Evolutionary conservation across 805 yeast genomes (phyloP).

Genomic region (Ogataea paraovalis): DNA sequence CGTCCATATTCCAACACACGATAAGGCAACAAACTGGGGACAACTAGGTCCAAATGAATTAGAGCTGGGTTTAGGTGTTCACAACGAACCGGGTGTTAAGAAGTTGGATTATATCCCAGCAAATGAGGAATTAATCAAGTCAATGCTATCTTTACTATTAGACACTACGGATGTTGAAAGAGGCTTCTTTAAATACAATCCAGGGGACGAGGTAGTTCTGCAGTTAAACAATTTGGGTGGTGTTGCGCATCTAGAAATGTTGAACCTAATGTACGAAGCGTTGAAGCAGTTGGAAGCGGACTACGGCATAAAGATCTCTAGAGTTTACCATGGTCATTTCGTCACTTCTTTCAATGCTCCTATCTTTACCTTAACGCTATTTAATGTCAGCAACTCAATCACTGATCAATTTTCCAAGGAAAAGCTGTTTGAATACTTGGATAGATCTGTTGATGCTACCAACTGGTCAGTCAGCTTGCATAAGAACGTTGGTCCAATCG

Average conservation of each 20-base stretch:
- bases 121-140: slow-evolving; percentile 30
- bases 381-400: slow-evolving; percentile 32
- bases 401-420: slow-evolving; percentile 17
- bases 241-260: slow-evolving; percentile 32
- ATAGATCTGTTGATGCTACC: slow-evolving; percentile 30
- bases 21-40: slow-evolving; percentile 19
- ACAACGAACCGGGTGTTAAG: slow-evolving; percentile 37
- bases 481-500: slow-evolving; percentile 14
- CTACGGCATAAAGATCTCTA: slow-evolving; percentile 27
- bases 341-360: slow-evolving; percentile 37
- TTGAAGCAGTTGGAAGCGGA: slow-evolving; percentile 21
- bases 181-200: slow-evolving; percentile 29
- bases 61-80: slow-evolving; percentile 37
- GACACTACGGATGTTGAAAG: slow-evolving; percentile 27
- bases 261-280: slow-evolving; percentile 26
- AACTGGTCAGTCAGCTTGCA: slow-evolving; percentile 29
- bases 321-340: slow-evolving; percentile 34
- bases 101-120: slow-evolving; percentile 30
- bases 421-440: slow-evolving; percentile 30
- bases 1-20: slow-evolving; percentile 35
- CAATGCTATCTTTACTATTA: slow-evolving; percentile 26
- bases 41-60: slow-evolving; percentile 27
- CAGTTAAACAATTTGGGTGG: slow-evolving; percentile 38
- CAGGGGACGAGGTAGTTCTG: slow-evolving; percentile 29
- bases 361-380: slow-evolving; percentile 34